These are phyloP conservation scores for Coriolopsis trogii DNA, from an alignment of 1,284 basidiomycete species.

Conservation along the genomic window DNA sequence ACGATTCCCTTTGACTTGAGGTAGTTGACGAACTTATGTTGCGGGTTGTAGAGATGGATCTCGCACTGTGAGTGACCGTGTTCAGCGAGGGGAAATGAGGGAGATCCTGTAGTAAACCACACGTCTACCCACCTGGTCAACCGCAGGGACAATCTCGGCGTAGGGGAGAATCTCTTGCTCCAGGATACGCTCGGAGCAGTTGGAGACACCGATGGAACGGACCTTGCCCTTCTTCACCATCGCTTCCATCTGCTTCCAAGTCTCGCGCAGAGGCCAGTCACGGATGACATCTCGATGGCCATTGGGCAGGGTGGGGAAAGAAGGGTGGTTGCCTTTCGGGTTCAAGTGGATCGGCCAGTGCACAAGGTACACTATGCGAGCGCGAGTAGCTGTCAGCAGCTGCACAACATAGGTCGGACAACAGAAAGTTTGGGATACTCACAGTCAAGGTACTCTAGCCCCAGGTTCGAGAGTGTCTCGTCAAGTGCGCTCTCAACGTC, in stretches of 20 bases:
- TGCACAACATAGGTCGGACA: not conserved
- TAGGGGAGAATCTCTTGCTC: constrained; percentile 42
- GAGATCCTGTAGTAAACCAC: too few species aligned
- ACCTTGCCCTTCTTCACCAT: constrained; percentile 66
- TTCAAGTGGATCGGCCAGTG: constrained; percentile 86
- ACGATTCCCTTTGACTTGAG: constrained; percentile 72
- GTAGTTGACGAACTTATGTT: constrained; percentile 71
- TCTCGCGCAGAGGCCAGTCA: constrained; percentile 68
- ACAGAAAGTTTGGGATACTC: constrained; percentile 27
- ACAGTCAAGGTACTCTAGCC: constrained; percentile 80
- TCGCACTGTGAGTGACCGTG: constrained; percentile 38
- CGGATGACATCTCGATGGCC: constrained; percentile 71
- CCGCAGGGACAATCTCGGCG: constrained; percentile 55
- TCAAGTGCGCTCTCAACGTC: constrained; percentile 78
- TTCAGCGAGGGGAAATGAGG: not conserved
- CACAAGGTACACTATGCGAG: constrained; percentile 63
- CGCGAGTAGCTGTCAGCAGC: too few species aligned
- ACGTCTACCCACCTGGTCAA: constrained; percentile 52
- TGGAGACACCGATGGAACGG: constrained; percentile 61
- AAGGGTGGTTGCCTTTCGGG: constrained; percentile 72
- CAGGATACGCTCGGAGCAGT: constrained; percentile 54
- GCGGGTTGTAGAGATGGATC: constrained; percentile 78
- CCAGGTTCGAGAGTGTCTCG: constrained; percentile 72
- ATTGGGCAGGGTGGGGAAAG: constrained; percentile 68
- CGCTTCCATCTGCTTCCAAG: constrained; percentile 86